phyloP scores from a whole-genome alignment of 139 green algal species.

The Chlorella vulgaris region DNA sequence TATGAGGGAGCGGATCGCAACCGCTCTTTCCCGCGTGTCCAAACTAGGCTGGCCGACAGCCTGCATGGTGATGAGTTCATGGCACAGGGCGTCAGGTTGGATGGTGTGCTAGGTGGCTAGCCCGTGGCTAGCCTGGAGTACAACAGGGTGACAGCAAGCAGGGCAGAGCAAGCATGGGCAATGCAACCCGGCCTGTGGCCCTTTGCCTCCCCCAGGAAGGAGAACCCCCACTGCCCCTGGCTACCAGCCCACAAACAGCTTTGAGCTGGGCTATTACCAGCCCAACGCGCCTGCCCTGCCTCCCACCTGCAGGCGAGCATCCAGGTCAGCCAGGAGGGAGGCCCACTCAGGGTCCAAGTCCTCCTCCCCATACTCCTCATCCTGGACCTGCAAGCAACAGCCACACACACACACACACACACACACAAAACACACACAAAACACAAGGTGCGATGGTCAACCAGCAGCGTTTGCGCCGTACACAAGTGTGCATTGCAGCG shows the following conservation, averaged over 20 bases:
- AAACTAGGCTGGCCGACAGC: neutral
- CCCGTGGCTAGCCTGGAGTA: too few relatives aligned
- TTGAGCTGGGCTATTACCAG: too few relatives aligned
- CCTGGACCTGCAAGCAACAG: neutral
- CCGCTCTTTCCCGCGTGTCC: slow-evolving; percentile 2
- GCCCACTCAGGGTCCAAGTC: slow-evolving; percentile 34
- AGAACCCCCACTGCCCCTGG: neutral
- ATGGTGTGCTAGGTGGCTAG: neutral
- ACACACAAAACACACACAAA: neutral
- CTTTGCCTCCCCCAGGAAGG: too few relatives aligned
- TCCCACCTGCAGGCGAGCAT: slow-evolving; percentile 12
- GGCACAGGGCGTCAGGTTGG: neutral
- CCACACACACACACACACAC: neutral
- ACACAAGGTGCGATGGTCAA: too few relatives aligned
- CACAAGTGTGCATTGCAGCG: too few relatives aligned
- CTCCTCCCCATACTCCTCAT: slow-evolving; percentile 15
- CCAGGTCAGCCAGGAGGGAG: slow-evolving; percentile 16
- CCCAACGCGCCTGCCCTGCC: neutral
- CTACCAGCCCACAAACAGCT: neutral
- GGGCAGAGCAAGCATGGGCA: too few relatives aligned
- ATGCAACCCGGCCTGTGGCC: too few relatives aligned
- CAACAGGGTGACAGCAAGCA: too few relatives aligned
- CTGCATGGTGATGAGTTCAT: neutral
- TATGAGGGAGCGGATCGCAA: slow-evolving; percentile 39
- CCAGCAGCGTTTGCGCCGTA: too few relatives aligned